A percentile compares a stretch with the other conserved stretches of the same genome.
These are phyloP conservation scores for Afroboletus lepidellus DNA, from an alignment of 1,284 basidiomycete genomes.

Conservation along the genomic window DNA sequence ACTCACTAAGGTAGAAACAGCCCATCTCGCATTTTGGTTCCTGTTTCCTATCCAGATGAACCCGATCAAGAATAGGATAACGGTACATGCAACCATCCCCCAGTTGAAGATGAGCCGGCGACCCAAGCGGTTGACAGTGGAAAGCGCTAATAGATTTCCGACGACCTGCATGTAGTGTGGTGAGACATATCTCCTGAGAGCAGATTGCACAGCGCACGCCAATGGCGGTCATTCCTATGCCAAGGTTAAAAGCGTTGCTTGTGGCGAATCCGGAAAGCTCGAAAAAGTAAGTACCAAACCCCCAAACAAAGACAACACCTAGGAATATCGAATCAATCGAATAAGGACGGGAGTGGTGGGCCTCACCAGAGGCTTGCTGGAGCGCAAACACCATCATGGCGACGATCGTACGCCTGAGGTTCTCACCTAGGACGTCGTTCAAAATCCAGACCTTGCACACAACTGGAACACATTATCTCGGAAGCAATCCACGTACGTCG, in stretches of 20 bases:
- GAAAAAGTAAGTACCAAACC: slow-evolving; percentile 33
- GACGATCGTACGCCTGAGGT: slow-evolving; percentile 27
- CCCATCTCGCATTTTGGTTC: slow-evolving; percentile 18
- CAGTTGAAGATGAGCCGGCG: slow-evolving; percentile 31
- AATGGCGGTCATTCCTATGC: slow-evolving; percentile 28
- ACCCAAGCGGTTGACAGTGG: slow-evolving; percentile 26
- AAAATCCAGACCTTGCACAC: not conserved
- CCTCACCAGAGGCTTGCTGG: slow-evolving; percentile 28
- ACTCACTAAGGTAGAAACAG: slow-evolving; percentile 26
- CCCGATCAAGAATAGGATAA: slow-evolving; percentile 28
- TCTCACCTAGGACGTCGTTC: slow-evolving; percentile 19
- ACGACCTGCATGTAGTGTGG: slow-evolving; percentile 17
- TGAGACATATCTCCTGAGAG: not conserved
- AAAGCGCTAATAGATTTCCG: slow-evolving; percentile 28
- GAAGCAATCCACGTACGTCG: slow-evolving; percentile 29
- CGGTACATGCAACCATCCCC: slow-evolving; percentile 27
- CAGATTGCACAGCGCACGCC: slow-evolving; percentile 15
- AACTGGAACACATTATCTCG: slow-evolving; percentile 14
- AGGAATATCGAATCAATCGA: not conserved
- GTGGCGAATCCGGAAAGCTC: slow-evolving; percentile 31
- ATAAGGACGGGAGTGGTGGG: not conserved
- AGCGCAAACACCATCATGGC: slow-evolving; percentile 36
- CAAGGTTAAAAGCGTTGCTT: slow-evolving; percentile 25
- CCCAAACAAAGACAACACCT: slow-evolving; percentile 33
- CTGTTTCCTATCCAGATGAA: slow-evolving; percentile 27